Base-by-base conservation (phyloP, 176 grass and related monocot species). In the Musa acuminata region DNA sequence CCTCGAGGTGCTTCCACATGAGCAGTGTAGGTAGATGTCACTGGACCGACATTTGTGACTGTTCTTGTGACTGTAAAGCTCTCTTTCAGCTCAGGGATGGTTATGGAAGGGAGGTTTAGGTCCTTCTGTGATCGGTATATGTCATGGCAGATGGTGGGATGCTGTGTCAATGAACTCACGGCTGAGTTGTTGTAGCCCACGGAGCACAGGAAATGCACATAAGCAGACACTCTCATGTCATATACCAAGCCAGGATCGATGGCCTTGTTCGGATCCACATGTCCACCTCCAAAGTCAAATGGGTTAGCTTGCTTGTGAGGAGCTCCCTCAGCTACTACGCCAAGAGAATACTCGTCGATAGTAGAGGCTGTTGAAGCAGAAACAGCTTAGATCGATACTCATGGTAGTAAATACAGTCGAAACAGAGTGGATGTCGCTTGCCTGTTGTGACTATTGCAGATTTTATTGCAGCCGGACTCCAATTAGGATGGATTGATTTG, bases 401-500 rank as follows among this genome's bases (percentile, higher is more conserved):
- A 43, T 6, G 4, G 35, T 43, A n/a, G n/a, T n/a, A 43, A 43
- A 43, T 51, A 19, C 2, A 8, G 0, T 19, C 24, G n/a, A 20
- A 51, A 68, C 35, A n/a, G 11, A 13, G 29, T 72, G 27, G 13
- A 25, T 74, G 57, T 2, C 17, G 8, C 51, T 82, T 88, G 83
- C 90, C 95, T 82, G 95, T 94, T 50, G 95, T 99, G 52, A 99
- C 68, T 29, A 99, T 68, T 80, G 95, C 90, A 27, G 95, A 99
- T 87, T 98, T 98, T 75, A 98, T 72, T 25, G 88, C 88, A 62
- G 95, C 90, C 21, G 95, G 88, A 55, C 87, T 93, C 95, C 95
- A 98, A 58, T 81, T 83, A 63, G 95, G 90, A 86, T 98, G 84
- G 74, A 84, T 65, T 82, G 90, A 85, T 91, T 87, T 93, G 77